These are phyloP conservation scores for Claviceps sorghi DNA, from an alignment of 2,329 filamentous ascomycete genomes.

Conservation along the genomic window DNA sequence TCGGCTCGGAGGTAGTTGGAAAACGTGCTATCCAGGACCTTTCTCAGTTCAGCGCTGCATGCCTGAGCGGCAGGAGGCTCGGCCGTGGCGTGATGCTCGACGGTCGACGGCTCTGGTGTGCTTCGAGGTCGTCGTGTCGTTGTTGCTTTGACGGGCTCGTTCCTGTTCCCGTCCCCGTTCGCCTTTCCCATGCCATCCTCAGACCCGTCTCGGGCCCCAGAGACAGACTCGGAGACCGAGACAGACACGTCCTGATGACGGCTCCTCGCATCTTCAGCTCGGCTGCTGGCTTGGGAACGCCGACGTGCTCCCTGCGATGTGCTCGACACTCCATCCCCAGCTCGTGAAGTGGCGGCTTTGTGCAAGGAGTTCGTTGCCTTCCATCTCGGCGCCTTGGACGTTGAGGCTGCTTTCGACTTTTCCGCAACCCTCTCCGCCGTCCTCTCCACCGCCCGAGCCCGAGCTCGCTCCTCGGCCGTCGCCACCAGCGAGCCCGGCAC, in stretches of 20 bases:
- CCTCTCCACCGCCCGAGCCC: not conserved
- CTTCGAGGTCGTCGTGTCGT: not conserved
- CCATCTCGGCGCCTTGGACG: not conserved
- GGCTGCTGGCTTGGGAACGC: not conserved
- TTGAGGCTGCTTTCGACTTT: not conserved
- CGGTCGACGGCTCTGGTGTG: not conserved
- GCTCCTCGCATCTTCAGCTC: too few species aligned
- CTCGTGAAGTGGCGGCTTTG: not conserved
- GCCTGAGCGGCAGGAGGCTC: not conserved
- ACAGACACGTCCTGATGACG: not conserved
- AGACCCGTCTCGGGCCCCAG: not conserved
- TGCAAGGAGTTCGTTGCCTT: not conserved
- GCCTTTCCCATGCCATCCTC: too few species aligned
- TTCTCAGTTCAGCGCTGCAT: not conserved
- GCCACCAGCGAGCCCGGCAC: slow-evolving; percentile 1
- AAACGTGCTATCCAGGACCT: not conserved
- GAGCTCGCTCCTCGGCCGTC: slow-evolving; percentile 2
- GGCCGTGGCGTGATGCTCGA: not conserved
- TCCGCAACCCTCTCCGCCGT: not conserved
- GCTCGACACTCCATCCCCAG: not conserved
- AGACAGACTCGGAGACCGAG: not conserved
- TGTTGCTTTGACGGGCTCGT: not conserved
- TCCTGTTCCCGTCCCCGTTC: not conserved
- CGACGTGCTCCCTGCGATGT: not conserved
- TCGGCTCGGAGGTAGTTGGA: not conserved